Base-by-base conservation (phyloP, 306 rosid genomes). In the Prunus mongolica region DNA sequence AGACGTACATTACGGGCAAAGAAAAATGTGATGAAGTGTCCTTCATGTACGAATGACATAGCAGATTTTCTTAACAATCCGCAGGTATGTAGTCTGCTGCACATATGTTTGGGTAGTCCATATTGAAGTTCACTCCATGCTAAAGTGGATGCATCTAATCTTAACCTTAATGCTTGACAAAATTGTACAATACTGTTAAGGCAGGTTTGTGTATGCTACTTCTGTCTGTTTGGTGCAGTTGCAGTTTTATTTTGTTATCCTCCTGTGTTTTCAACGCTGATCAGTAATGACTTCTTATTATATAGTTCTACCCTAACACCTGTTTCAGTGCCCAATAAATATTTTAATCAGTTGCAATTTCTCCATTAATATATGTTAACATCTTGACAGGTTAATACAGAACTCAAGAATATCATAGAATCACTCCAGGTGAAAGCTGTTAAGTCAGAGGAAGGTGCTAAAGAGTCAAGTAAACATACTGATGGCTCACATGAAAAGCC, bases 31-130 rank as follows among this genome's bases (percentile, higher is more conserved):
- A 87, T 84, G 93, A 82, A 68, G 45, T 93, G 95, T 73, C 95
- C 96, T 2, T 73, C 86, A 11, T 91, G 96, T 69, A 32, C 89
- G 46, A 76, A 28, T 6, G 93, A 93, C 71, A 89, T 87, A 7
- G 83, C 93, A 73, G 91, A 88, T 0, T 93, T 80, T 78, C 89
- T 91, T 51, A 89, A 87, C 50, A 91, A 86, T 51, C 86, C 78
- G 2, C 87, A 89, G 93, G 98, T 93, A 63, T 54, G 34, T 32
- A 52, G 45, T 24, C 61, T 25, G 60, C 25, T 16, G 44, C 44
- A 38, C 6, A 6, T 38, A 38, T 38, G 44, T 38, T 38, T 1
- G 2, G 44, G 44, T 38, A 34, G 41, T 34, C 41, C 41, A 34
- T 6, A 1, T 34, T 34, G 8, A 34, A 34, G 41, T 34, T 34